Conservation (phyloP, 257 asterid species). For the Nyctanthes arbortristis region DNA sequence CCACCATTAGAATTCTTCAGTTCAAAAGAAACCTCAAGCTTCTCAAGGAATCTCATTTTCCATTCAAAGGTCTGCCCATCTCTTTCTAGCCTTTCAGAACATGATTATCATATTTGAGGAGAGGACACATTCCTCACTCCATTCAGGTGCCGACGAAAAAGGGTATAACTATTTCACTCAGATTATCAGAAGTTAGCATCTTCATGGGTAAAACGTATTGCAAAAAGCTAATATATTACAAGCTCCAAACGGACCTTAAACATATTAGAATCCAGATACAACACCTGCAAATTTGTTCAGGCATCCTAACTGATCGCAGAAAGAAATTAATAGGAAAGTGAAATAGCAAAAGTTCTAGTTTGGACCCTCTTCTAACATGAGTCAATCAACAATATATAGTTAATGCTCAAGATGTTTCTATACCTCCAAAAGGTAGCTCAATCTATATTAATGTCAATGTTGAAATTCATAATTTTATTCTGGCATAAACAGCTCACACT, state of each 20-base stretch:
- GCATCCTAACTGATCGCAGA: neutral
- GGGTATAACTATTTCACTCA: neutral
- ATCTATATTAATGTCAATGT: neutral
- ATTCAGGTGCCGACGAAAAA: neutral
- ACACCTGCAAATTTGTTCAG: neutral
- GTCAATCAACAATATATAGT: neutral
- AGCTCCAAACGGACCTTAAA: neutral
- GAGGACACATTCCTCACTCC: neutral
- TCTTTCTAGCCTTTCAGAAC: neutral
- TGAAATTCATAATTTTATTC: neutral
- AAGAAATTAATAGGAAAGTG: neutral
- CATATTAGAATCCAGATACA: neutral
- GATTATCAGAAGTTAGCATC: conserved; percentile 1
- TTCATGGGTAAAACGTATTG: neutral
- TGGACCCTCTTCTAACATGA: neutral
- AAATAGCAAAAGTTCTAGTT: neutral
- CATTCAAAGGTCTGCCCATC: neutral
- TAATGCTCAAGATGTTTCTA: neutral
- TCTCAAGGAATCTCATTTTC: neutral
- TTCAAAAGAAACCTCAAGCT: neutral
- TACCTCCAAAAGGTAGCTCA: neutral
- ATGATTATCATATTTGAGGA: neutral
- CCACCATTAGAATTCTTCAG: neutral
- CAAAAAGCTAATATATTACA: neutral
- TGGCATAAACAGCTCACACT: neutral